Base-by-base conservation (phyloP, 1,139 yeast species). In the Casaregolazyma lundiana region DNA sequence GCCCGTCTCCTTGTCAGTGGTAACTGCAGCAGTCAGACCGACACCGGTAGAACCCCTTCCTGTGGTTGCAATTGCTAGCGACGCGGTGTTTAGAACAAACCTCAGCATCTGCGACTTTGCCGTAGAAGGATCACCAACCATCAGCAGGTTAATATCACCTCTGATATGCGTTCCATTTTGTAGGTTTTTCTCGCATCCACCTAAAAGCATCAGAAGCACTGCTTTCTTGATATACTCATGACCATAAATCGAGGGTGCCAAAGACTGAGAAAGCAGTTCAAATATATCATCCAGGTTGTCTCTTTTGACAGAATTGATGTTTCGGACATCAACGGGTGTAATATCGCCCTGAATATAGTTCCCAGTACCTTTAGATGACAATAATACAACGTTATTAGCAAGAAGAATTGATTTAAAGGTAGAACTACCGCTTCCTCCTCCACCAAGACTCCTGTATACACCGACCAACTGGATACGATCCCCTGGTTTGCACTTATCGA, bases 31-130 rank as follows among this genome's bases (percentile, higher is more conserved):
- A 0, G 99, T 92, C 62, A 92, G 78, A 85, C 98, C 99, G 42
- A 94, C 99, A 67, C 98, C 99, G 0, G 98, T 90, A 13, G 97
- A 90, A 51, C 98, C 99, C 66, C 96, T 81, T 72, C 99, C 99
- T 1, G 99, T 94, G 1, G 99, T 94, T 21, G 98, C 97, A 59
- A 92, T 90, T 1, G 98, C 98, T 58, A 92, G 73, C 1, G 95
- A 75, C 0, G 98, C 98, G 0, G 97, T 92, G 64, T 92, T 92
- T 52, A 92, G 73, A 16, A 94, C 97, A 64, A 92, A 92, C 57
- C 98, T 76, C 53, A 92, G 76, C 71, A 92, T 83, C 69, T 92
- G 98, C 2, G 97, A 90, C 65, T 92, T 92, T 32, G 98, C 98
- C 11, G 98, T 92, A 5, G 97, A 89, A 5, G 99, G 99, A 66